Percentiles rank a stretch among this genome's conserved stretches.
These are phyloP conservation scores for Dothideomycetes sp. DNA, from an alignment of 2,329 filamentous ascomycete genomes.

Conservation along the genomic window DNA sequence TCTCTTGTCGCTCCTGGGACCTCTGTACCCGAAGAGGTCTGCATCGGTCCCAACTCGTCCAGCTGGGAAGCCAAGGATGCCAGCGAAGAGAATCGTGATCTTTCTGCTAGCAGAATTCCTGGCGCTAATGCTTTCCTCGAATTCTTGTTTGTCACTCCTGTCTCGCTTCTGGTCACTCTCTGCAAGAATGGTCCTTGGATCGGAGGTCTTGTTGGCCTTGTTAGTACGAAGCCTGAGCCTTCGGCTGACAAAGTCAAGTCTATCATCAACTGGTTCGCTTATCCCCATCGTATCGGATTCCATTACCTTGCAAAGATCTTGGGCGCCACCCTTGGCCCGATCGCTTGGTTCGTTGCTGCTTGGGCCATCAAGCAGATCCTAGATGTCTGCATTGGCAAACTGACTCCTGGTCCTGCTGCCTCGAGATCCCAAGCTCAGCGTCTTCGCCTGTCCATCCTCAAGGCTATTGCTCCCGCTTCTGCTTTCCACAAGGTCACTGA, in stretches of 20 bases:
- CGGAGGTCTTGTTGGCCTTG: conserved; percentile 35
- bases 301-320: conserved; percentile 43
- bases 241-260: conserved; percentile 31
- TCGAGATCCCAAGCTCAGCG: conserved; percentile 30
- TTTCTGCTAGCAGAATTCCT: conserved; percentile 31
- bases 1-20: conserved; percentile 46
- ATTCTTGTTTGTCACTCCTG: conserved; percentile 35
- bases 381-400: conserved; percentile 32
- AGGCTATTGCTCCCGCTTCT: conserved; percentile 35
- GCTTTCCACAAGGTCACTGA: conserved; percentile 41
- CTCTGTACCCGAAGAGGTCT: conserved; percentile 39
- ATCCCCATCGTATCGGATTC: conserved; percentile 37
- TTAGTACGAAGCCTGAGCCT: conserved; percentile 29
- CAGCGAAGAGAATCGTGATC: conserved; percentile 39
- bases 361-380: conserved; percentile 34
- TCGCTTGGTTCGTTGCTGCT: conserved; percentile 37
- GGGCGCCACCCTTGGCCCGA: conserved; percentile 33
- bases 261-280: conserved; percentile 43
- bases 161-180: conserved; percentile 33
- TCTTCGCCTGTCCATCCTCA: conserved; percentile 39
- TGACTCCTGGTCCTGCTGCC: conserved; percentile 26
- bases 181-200: conserved; percentile 39
- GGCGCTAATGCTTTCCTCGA: conserved; percentile 39
- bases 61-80: conserved; percentile 46
- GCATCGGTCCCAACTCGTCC: conserved; percentile 49